These are phyloP conservation scores for Gnaphalium uliginosum DNA, from an alignment of 129 eudicot genomes.

Conservation along the genomic window DNA sequence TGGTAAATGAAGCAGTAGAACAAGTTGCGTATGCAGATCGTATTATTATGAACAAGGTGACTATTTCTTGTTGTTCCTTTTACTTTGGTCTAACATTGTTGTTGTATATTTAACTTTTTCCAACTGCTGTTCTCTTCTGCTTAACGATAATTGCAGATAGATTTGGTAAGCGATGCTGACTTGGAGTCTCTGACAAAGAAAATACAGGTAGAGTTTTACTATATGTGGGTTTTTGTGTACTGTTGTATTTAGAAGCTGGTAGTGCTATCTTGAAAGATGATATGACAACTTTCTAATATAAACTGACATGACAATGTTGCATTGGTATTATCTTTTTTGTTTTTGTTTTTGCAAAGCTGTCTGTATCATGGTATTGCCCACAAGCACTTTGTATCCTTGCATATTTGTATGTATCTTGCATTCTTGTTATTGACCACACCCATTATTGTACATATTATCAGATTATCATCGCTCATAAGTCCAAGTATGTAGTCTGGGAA, in stretches of 20 bases:
- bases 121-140: not conserved
- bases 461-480: not conserved
- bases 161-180: constrained; percentile 67
- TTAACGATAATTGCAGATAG: constrained; percentile 50
- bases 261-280: constrained; percentile 5
- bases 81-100: no score
- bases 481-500: not conserved
- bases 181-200: constrained; percentile 58
- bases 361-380: no score
- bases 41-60: constrained; percentile 89
- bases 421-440: not conserved
- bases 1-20: constrained; percentile 94
- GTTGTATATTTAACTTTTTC: no score
- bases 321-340: not conserved
- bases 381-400: no score
- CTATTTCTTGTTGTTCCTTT: no score
- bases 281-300: constrained; percentile 11
- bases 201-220: constrained; percentile 57
- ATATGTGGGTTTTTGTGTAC: constrained; percentile 1
- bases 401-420: not conserved
- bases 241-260: constrained; percentile 10
- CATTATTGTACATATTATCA: not conserved
- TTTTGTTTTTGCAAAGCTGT: no score
- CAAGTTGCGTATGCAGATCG: constrained; percentile 98
- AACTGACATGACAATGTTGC: not conserved